Conservation (phyloP, 2,329 filamentous ascomycete genomes). For the Colletotrichum tanaceti region DNA sequence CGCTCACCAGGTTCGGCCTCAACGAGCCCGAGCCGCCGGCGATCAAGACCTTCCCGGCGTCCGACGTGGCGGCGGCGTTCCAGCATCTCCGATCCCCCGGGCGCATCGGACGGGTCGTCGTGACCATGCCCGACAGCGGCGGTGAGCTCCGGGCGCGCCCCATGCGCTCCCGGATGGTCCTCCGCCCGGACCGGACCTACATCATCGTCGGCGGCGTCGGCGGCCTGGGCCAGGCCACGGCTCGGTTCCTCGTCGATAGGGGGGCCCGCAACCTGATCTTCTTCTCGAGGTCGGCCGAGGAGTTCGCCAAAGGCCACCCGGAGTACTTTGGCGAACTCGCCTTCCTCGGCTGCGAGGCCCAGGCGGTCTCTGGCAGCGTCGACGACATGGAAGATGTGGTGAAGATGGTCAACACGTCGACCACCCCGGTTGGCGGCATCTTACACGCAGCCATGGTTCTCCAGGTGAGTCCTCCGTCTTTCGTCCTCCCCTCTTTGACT, state of each 20-base stretch:
- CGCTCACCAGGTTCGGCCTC: conserved; percentile 17
- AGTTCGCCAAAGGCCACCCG: background rate
- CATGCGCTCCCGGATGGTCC: background rate
- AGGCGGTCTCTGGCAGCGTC: conserved; percentile 51
- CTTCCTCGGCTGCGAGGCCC: conserved; percentile 44
- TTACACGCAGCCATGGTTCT: conserved; percentile 56
- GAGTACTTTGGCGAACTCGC: conserved; percentile 41
- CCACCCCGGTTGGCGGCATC: conserved; percentile 53
- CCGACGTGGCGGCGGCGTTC: conserved; percentile 53
- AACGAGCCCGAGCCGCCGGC: conserved; percentile 35
- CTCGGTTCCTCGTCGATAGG: conserved; percentile 47
- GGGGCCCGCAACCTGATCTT: conserved; percentile 47
- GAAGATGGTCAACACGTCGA: conserved; percentile 38
- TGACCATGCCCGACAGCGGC: conserved; percentile 42
- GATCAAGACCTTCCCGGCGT: conserved; percentile 43
- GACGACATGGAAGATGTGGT: conserved; percentile 46
- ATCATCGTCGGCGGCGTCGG: conserved; percentile 50
- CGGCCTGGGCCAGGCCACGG: conserved; percentile 47
- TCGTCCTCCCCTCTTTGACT: no score
- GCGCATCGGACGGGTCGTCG: conserved; percentile 59
- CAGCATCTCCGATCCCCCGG: conserved; percentile 55
- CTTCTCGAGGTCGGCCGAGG: conserved; percentile 45
- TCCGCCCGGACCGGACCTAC: conserved; percentile 42
- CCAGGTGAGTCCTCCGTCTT: conserved; percentile 6
- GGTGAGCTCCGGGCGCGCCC: background rate